Evolutionary conservation across 768 basidiomycete genomes (phyloP).

Genomic region (Naganishia vishniacii): DNA sequence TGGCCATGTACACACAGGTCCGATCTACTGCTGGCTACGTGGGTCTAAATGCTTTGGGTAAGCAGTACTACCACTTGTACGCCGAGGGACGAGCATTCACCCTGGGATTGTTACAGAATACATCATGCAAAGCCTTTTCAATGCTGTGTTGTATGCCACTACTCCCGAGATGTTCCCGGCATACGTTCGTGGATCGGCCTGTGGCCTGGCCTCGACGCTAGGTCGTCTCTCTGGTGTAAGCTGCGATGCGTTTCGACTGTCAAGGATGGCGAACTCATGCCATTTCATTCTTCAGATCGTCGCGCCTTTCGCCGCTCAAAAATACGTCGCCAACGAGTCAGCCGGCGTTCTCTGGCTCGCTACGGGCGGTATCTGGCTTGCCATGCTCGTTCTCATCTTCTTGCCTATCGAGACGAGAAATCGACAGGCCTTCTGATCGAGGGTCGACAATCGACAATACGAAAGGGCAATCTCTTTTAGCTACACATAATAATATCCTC

Average conservation of each 20-base stretch:
- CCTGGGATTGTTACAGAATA: conserved; percentile 28
- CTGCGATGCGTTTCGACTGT: too few species aligned
- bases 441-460: not conserved
- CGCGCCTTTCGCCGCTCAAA: conserved; percentile 43
- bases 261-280: too few species aligned
- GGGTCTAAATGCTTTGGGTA: conserved; percentile 36
- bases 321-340: conserved; percentile 29
- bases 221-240: conserved; percentile 36
- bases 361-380: conserved; percentile 41
- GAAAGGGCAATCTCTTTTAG: too few species aligned
- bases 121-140: conserved; percentile 47
- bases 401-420: conserved; percentile 45
- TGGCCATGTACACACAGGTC: conserved; percentile 47
- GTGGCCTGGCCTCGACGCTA: conserved; percentile 43
- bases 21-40: conserved; percentile 41
- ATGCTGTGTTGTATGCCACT: conserved; percentile 48
- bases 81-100: not conserved
- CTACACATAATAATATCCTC: too few species aligned
- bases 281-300: too few species aligned
- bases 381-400: conserved; percentile 38
- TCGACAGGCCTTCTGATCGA: conserved; percentile 44
- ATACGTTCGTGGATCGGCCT: conserved; percentile 41
- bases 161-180: conserved; percentile 47
- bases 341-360: conserved; percentile 45
- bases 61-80: not conserved